These are phyloP conservation scores for Eruca vesicaria DNA, from an alignment of 441 rosid species.

Conservation along the genomic window DNA sequence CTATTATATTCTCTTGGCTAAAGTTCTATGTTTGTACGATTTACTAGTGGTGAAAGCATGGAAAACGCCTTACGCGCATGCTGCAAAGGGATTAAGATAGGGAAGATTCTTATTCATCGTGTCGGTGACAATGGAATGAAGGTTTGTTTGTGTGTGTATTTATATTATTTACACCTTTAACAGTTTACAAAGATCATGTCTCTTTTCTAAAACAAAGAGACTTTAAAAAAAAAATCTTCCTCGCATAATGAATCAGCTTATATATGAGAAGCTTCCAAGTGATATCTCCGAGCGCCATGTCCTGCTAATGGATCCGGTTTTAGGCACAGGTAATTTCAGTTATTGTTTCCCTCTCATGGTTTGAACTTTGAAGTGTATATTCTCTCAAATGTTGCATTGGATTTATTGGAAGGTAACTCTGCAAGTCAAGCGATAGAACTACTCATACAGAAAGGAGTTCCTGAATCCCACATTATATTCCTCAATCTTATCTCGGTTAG, in stretches of 20 bases:
- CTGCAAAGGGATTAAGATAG: conserved; percentile 96
- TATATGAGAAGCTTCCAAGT: conserved; percentile 97
- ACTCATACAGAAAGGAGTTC: conserved; percentile 90
- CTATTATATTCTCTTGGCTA: conserved; percentile 1
- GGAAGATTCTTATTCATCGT: conserved; percentile 92
- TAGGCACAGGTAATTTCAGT: conserved; percentile 68
- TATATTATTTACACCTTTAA: not conserved
- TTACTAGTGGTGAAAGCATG: conserved; percentile 94
- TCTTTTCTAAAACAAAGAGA: not conserved
- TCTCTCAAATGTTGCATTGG: not conserved
- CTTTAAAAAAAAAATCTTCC: not conserved
- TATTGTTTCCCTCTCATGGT: not conserved
- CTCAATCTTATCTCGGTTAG: conserved; percentile 92
- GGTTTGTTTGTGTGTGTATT: conserved; percentile 34
- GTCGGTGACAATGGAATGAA: conserved; percentile 95
- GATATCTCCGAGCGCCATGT: conserved; percentile 97
- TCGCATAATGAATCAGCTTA: conserved; percentile 54
- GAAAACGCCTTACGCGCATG: conserved; percentile 97
- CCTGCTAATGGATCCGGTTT: conserved; percentile 93
- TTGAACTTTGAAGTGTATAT: not conserved
- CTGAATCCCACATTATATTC: conserved; percentile 91
- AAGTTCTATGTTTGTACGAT: not conserved
- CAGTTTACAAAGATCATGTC: not conserved
- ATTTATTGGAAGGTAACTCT: conserved; percentile 70
- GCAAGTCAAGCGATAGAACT: conserved; percentile 94